A percentile compares a stretch with the other conserved stretches of the same genome.
Evolutionary conservation across 2,329 filamentous ascomycete genomes (phyloP).

Genomic region (Verticillium dahliae): DNA sequence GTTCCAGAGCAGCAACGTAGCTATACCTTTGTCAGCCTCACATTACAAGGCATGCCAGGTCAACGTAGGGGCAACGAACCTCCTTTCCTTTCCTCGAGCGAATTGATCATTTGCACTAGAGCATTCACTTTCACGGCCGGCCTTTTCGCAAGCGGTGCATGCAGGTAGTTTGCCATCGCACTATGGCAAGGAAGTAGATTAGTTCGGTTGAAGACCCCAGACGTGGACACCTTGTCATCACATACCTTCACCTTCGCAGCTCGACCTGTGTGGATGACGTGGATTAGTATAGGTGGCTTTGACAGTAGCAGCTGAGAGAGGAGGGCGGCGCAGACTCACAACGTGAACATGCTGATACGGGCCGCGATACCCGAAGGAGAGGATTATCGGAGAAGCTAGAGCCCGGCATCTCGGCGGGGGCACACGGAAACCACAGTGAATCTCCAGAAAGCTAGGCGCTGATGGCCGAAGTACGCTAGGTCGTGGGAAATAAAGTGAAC

Average conservation of each 20-base stretch:
- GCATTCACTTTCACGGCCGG: conserved; percentile 78
- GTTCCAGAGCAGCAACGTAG: conserved; percentile 93
- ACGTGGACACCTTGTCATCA: neutral
- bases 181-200: conserved; percentile 26
- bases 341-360: conserved; percentile 73
- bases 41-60: neutral
- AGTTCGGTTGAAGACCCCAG: neutral
- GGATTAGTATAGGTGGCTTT: conserved; percentile 3
- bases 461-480: too few species aligned
- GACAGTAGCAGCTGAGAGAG: conserved; percentile 6
- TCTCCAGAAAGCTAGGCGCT: too few species aligned
- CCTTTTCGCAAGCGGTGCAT: conserved; percentile 91
- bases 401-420: conserved; percentile 29
- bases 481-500: too few species aligned
- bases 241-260: conserved; percentile 84
- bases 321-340: conserved; percentile 38
- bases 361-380: conserved; percentile 66
- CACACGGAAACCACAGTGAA: conserved; percentile 5
- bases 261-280: conserved; percentile 44
- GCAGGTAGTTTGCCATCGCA: conserved; percentile 95
- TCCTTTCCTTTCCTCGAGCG: conserved; percentile 88
- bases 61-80: conserved; percentile 34
- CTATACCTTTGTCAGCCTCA: conserved; percentile 25
- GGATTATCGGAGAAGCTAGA: conserved; percentile 48
- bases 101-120: conserved; percentile 95